Evolutionary conservation across 768 basidiomycete species (phyloP).

Genomic region (Pulveroboletus sp.): DNA sequence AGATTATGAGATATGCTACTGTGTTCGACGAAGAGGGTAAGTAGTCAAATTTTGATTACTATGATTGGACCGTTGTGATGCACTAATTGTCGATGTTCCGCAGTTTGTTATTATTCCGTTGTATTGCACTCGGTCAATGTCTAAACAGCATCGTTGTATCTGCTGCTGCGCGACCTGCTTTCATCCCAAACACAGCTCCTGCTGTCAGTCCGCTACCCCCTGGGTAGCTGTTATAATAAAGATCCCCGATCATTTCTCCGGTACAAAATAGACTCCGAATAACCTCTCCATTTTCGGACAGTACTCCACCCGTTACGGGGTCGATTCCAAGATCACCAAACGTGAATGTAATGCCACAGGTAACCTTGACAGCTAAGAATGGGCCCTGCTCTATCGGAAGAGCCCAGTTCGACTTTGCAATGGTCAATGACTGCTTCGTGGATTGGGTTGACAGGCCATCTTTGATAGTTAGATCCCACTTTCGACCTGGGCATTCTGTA

Average conservation of each 20-base stretch:
- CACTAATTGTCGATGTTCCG: background rate
- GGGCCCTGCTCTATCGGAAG: constrained; percentile 48
- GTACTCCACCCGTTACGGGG: constrained; percentile 48
- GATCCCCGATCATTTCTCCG: constrained; percentile 64
- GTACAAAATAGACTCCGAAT: constrained; percentile 60
- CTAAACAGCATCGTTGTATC: background rate
- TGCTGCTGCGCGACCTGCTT: constrained; percentile 50
- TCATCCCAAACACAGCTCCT: constrained; percentile 62
- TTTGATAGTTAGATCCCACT: constrained; percentile 64
- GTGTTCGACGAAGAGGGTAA: background rate
- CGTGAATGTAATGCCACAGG: constrained; percentile 70
- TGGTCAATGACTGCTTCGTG: constrained; percentile 27
- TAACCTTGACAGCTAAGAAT: constrained; percentile 63
- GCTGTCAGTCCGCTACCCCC: constrained; percentile 65
- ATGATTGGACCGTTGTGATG: background rate
- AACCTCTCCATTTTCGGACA: constrained; percentile 37
- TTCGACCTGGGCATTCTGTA: constrained; percentile 29
- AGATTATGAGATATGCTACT: background rate
- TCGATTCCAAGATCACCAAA: constrained; percentile 67
- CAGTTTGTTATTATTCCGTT: background rate
- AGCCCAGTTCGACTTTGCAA: constrained; percentile 71
- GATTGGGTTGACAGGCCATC: constrained; percentile 57
- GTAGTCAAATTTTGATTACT: background rate
- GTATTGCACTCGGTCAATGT: background rate
- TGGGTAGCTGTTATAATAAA: constrained; percentile 66